Evolutionary conservation across 805 yeast species (phyloP).

Genomic region (Wickerhamiella kurtzmanii): DNA sequence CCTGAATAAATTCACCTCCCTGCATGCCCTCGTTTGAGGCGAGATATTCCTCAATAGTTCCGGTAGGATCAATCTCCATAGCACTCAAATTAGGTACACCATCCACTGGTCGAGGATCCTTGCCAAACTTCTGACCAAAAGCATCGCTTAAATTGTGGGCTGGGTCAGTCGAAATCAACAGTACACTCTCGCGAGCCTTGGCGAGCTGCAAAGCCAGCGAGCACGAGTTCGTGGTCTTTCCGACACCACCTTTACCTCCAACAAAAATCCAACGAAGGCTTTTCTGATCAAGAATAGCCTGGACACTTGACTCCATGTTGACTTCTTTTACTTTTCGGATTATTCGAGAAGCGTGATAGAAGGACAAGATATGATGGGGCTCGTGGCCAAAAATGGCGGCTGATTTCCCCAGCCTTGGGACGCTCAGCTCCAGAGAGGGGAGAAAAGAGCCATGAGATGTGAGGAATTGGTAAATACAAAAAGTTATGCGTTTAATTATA

Average conservation of each 20-base stretch:
- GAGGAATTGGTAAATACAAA: background rate
- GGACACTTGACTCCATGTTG: conserved; percentile 29
- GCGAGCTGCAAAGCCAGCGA: conserved; percentile 93
- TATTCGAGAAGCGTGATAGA: background rate
- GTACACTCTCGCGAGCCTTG: conserved; percentile 63
- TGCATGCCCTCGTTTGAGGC: conserved; percentile 31
- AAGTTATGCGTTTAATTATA: background rate
- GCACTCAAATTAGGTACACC: conserved; percentile 82
- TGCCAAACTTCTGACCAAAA: conserved; percentile 94
- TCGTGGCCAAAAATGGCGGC: no score
- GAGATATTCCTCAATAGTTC: conserved; percentile 76
- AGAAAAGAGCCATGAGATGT: no score
- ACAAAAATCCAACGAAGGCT: conserved; percentile 90
- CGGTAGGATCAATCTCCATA: conserved; percentile 97
- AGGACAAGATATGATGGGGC: no score
- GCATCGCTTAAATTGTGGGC: conserved; percentile 98
- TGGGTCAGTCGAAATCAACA: conserved; percentile 92
- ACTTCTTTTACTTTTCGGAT: background rate
- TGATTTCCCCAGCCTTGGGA: no score
- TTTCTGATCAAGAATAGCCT: conserved; percentile 30
- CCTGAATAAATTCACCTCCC: conserved; percentile 66
- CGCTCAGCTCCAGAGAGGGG: no score
- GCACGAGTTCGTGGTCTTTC: conserved; percentile 94
- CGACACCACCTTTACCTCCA: conserved; percentile 99
- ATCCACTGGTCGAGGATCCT: conserved; percentile 87